These are phyloP conservation scores for Barnettozyma pratensis DNA, from an alignment of 805 yeast genomes.

Conservation along the genomic window DNA sequence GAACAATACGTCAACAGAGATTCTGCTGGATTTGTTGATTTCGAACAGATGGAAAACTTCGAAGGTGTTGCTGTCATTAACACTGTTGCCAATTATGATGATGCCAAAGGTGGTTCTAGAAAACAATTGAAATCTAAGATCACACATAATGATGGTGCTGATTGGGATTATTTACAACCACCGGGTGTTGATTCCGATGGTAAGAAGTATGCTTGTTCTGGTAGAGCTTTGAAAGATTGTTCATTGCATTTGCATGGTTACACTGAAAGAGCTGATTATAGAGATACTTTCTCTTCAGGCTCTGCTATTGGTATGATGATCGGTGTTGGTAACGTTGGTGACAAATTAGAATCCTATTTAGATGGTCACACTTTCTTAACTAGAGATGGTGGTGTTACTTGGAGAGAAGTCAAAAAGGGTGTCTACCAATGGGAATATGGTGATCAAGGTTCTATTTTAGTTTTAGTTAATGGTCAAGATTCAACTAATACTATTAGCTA, in stretches of 20 bases:
- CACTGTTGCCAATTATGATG: conserved; percentile 51
- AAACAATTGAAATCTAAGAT: conserved; percentile 68
- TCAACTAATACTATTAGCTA: conserved; percentile 55
- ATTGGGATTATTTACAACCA: conserved; percentile 70
- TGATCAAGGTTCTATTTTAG: conserved; percentile 86
- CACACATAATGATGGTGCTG: conserved; percentile 87
- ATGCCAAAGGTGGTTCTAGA: conserved; percentile 35
- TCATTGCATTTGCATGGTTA: conserved; percentile 85
- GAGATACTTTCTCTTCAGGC: conserved; percentile 83
- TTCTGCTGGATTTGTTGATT: conserved; percentile 73
- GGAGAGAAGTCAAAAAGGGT: conserved; percentile 77
- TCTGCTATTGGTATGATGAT: conserved; percentile 86
- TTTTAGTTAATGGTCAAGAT: conserved; percentile 56
- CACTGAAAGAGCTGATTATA: conserved; percentile 77
- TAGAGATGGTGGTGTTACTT: conserved; percentile 81
- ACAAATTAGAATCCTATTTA: conserved; percentile 38
- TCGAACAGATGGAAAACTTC: conserved; percentile 72
- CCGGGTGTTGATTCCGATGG: conserved; percentile 65
- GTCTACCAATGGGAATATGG: conserved; percentile 92
- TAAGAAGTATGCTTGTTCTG: conserved; percentile 47
- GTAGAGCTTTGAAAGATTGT: conserved; percentile 51
- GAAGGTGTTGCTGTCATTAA: conserved; percentile 84
- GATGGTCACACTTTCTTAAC: conserved; percentile 72
- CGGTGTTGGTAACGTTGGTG: conserved; percentile 89
- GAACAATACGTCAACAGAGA: conserved; percentile 76